These are phyloP conservation scores for Monotropa hypopitys DNA, from an alignment of 179 eudicot species.

Conservation along the genomic window DNA sequence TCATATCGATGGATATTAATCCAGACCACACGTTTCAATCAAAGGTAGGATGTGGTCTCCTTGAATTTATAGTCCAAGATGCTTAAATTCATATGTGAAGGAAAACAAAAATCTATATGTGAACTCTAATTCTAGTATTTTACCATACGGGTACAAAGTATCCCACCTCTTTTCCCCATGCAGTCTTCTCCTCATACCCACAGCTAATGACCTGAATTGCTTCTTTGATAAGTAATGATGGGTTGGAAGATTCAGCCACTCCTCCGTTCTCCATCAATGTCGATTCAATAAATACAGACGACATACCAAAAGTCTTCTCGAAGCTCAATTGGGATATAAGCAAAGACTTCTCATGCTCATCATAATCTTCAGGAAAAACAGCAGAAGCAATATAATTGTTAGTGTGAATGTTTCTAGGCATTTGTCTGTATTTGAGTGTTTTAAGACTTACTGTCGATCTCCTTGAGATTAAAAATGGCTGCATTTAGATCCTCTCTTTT, in stretches of 20 bases:
- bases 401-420: neutral
- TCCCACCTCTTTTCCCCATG: conserved; percentile 84
- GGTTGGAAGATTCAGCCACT: conserved; percentile 49
- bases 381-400: neutral
- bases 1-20: neutral
- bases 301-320: conserved; percentile 68
- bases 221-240: conserved; percentile 66
- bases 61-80: neutral
- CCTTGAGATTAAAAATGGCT: conserved; percentile 84
- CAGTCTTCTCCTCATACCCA: conserved; percentile 77
- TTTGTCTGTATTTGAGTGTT: neutral
- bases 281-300: conserved; percentile 59
- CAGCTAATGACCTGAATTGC: conserved; percentile 87
- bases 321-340: conserved; percentile 61
- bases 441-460: conserved; percentile 60
- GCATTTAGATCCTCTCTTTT: conserved; percentile 87
- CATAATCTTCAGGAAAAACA: conserved; percentile 43
- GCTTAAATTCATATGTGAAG: neutral
- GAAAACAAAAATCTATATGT: conserved; percentile 1
- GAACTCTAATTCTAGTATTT: neutral
- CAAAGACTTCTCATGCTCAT: conserved; percentile 58
- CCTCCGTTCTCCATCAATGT: conserved; percentile 82
- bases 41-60: neutral
- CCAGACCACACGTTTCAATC: neutral
- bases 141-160: neutral